Base-by-base conservation (phyloP, 2,329 filamentous ascomycete species). In the Fusarium concolor region DNA sequence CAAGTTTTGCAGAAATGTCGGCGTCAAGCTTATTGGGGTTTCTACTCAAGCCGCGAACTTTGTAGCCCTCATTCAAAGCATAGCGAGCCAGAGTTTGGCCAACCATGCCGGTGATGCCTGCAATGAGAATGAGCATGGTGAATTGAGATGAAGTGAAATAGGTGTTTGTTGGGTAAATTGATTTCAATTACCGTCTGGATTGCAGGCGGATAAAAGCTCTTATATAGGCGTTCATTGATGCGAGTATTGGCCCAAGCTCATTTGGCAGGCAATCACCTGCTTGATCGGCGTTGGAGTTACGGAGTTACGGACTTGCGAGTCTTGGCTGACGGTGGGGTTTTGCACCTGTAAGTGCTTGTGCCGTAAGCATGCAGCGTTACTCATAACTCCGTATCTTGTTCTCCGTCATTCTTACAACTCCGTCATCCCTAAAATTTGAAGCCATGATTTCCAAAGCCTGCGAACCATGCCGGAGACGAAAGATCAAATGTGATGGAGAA, bases 91-190 rank as follows among this genome's bases (percentile, higher is more conserved):
- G 5, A 4, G 31, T 22, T 14, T 61, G 58, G 3, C 58, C 58
- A 7, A 61, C 56, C 45, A 54, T 61, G 12, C 58, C 58, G 1
- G 58, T 61, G 10, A 61, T 45, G 10, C 58, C 56, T 17, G 56
- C 45, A 2, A 61, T 41, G 2, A 61, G 28, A 10, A 61, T 15
- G n/a, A 61, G 45, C 58, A 61, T 61, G 3, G 2, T 31, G 4
- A 6, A 4, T 6, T 0, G 1, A 6, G 8, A 2, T 18, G 10
- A 5, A 11, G 8, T 4, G 3, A 8, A 4, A 5, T 2, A 11
- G 1, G 5, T 10, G 20, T 5, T n/a, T 6, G 7, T 2, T 10
- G n/a, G 8, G 9, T 26, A 4, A 6, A n/a, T 15, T 49, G 7
- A 5, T 8, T 38, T 17, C 17, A 14, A 4, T 9, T 17, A 10